Evolutionary conservation across 108 stramenopile species (phyloP).

Genomic region (Cyclotella cryptica): DNA sequence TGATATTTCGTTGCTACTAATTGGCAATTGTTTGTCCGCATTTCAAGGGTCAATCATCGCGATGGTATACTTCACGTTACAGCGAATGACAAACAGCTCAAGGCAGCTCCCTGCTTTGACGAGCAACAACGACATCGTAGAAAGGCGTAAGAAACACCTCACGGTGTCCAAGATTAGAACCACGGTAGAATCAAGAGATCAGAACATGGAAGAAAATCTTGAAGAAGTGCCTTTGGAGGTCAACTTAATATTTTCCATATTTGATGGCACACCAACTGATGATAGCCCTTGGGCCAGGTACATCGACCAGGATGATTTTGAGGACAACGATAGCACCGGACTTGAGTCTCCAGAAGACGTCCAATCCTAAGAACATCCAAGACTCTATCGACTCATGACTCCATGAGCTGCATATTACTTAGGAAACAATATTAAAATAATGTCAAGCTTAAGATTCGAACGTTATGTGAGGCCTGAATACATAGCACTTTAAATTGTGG

Average conservation of each 20-base stretch:
- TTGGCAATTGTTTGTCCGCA: constrained; percentile 4
- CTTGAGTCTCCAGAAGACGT: background rate
- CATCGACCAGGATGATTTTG: constrained; percentile 9
- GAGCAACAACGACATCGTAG: background rate
- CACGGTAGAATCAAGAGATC: background rate
- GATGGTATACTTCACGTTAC: constrained; percentile 16
- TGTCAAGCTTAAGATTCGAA: too few relatives aligned
- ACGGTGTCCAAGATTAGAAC: constrained; percentile 14
- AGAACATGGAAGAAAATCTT: background rate
- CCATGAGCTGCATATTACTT: too few relatives aligned
- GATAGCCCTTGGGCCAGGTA: constrained; percentile 14
- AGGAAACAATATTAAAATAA: too few relatives aligned
- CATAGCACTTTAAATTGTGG: too few relatives aligned
- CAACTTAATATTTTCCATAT: constrained; percentile 1
- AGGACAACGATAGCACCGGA: background rate
- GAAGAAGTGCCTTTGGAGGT: background rate
- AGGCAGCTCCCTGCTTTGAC: background rate
- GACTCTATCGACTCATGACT: too few relatives aligned
- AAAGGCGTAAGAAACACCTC: background rate
- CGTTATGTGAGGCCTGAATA: too few relatives aligned
- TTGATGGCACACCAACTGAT: constrained; percentile 16
- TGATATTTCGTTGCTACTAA: background rate
- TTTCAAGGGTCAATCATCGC: constrained; percentile 8
- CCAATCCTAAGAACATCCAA: background rate
- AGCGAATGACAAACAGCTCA: constrained; percentile 2